phyloP scores from a whole-genome alignment of 1,284 basidiomycete genomes.

The Ustilago vetiveriae region DNA sequence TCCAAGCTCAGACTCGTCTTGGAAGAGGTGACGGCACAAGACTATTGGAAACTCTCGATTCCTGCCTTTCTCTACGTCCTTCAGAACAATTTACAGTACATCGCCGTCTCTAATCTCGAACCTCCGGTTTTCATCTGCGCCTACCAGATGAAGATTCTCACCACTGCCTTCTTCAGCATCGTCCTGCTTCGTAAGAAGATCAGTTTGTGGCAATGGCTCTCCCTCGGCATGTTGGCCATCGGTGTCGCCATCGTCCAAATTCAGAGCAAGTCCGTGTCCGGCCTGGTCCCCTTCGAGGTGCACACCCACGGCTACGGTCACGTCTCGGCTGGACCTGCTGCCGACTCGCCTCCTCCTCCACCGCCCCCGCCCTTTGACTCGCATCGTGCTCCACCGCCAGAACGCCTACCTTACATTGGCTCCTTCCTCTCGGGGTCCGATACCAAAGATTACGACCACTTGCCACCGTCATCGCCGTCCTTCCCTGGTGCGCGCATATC shows the following conservation, averaged over 20 bases:
- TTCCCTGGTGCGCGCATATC: conserved; percentile 39
- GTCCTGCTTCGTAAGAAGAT: conserved; percentile 84
- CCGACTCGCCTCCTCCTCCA: conserved; percentile 39
- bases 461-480: conserved; percentile 47
- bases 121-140: conserved; percentile 88
- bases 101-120: conserved; percentile 89
- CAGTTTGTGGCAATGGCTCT: conserved; percentile 80
- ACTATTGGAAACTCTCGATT: conserved; percentile 96
- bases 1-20: conserved; percentile 26
- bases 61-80: conserved; percentile 87
- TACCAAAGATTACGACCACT: conserved; percentile 24
- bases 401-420: conserved; percentile 35
- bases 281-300: conserved; percentile 46
- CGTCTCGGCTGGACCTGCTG: conserved; percentile 33
- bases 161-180: conserved; percentile 93
- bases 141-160: conserved; percentile 78
- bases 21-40: conserved; percentile 72
- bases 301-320: conserved; percentile 44
- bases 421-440: conserved; percentile 26
- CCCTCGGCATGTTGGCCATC: conserved; percentile 83
- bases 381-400: conserved; percentile 58
- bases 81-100: conserved; percentile 95
- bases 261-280: conserved; percentile 48
- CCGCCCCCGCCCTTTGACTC: conserved; percentile 61
- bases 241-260: conserved; percentile 94